Evolutionary conservation across 352 stramenopile species (phyloP), one percentile per base, ranked within the genome.

Genomic region (Vaucheria bursata): DNA sequence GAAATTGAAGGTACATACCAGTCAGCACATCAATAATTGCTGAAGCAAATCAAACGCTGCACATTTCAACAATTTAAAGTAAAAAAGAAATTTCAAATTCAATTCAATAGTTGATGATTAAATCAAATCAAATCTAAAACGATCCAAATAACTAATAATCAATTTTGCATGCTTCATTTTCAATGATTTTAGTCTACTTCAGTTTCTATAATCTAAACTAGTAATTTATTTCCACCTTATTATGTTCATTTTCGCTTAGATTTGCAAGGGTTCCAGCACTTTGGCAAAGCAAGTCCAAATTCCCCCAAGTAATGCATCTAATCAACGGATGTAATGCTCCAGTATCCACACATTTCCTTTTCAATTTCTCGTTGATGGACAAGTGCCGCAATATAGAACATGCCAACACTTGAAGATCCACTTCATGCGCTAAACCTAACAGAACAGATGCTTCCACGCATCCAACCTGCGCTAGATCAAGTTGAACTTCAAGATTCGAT

Each of bases 191-290:
- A n/a, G n/a, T n/a, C n/a, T n/a, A n/a, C n/a, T n/a, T n/a, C n/a
- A n/a, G n/a, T n/a, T n/a, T n/a, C n/a, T n/a, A n/a, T n/a, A n/a
- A n/a, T n/a, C n/a, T n/a, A 71, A 64, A n/a, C n/a, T n/a, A n/a
- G n/a, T n/a, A n/a, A n/a, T n/a, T n/a, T n/a, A n/a, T n/a, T n/a
- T n/a, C n/a, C 6, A 80, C 71, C 67, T 87, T 78, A 80, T 96
- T 96, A 3, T 88, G 87, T 12, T 92, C 81, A 40, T 95, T 84
- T 83, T 97, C 93, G 35, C 89, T 96, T 36, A 97, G 80, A 79
- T 98, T 98, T 0, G 93, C 93, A 6, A 97, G 78, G 18, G 97
- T 72, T 0, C 93, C 94, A 1, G 92, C 92, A 80, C 93, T 93
- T 84, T 98, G 92, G 74, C 88, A 95, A 77, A 91, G 87, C 36